These are phyloP conservation scores for Termitomyces titanicus DNA, from an alignment of 768 basidiomycete genomes.

Conservation along the genomic window DNA sequence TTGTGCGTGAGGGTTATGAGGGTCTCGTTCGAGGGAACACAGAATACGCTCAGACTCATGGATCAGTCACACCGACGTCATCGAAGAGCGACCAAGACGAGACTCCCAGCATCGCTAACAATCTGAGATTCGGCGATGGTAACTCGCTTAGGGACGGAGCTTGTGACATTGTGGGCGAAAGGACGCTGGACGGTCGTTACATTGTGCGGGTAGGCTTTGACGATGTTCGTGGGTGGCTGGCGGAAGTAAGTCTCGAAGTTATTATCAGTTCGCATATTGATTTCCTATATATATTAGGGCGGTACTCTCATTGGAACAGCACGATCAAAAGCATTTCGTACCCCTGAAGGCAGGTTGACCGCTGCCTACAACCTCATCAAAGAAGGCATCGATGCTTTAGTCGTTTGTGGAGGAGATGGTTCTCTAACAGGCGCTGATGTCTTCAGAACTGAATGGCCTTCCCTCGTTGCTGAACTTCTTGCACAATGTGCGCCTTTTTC, in stretches of 20 bases:
- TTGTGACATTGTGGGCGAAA: slow-evolving; percentile 62
- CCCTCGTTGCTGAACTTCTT: slow-evolving; percentile 68
- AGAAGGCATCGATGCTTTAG: slow-evolving; percentile 96
- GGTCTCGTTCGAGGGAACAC: slow-evolving; percentile 93
- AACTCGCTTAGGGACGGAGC: slow-evolving; percentile 77
- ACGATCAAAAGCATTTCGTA: slow-evolving; percentile 80
- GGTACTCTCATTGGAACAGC: slow-evolving; percentile 97
- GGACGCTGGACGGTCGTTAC: slow-evolving; percentile 84
- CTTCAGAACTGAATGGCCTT: slow-evolving; percentile 92
- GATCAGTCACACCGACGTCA: slow-evolving; percentile 11
- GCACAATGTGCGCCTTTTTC: slow-evolving; percentile 44
- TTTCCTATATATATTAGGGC: slow-evolving; percentile 47
- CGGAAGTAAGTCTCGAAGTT: slow-evolving; percentile 54
- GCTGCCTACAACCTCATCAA: slow-evolving; percentile 91
- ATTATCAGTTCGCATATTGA: not conserved
- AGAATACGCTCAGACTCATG: slow-evolving; percentile 24
- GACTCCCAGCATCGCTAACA: slow-evolving; percentile 45
- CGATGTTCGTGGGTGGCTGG: slow-evolving; percentile 94
- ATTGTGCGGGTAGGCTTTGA: slow-evolving; percentile 98
- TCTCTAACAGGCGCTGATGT: slow-evolving; percentile 94
- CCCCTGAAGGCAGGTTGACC: slow-evolving; percentile 79
- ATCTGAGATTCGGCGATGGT: slow-evolving; percentile 82
- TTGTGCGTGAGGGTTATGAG: slow-evolving; percentile 98
- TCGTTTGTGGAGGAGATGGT: slow-evolving; percentile 97
- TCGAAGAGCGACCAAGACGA: slow-evolving; percentile 2